Evolutionary conservation across 495 filamentous ascomycete species (phyloP).

Genomic region (Trichoderma reesei): DNA sequence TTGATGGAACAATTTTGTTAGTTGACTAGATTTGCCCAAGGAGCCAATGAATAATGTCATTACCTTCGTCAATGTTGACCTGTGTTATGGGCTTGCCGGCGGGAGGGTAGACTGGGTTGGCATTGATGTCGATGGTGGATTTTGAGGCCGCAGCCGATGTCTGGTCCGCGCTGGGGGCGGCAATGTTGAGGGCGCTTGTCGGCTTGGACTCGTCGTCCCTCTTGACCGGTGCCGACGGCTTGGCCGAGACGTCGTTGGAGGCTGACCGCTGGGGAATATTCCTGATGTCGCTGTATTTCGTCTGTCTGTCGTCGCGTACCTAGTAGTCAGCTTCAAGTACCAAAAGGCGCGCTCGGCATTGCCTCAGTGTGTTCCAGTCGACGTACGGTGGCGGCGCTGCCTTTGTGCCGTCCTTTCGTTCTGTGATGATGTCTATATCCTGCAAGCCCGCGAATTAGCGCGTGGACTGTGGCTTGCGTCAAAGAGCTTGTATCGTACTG

Average conservation of each 20-base stretch:
- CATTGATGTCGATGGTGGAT: conserved; percentile 75
- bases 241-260: conserved; percentile 37
- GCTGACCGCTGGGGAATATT: conserved; percentile 56
- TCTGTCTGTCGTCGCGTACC: conserved; percentile 23
- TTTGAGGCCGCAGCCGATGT: conserved; percentile 42
- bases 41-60: not conserved
- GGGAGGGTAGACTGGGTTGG: conserved; percentile 65
- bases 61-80: conserved; percentile 68
- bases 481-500: conserved; percentile 23
- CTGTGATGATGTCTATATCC: conserved; percentile 94
- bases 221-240: conserved; percentile 34
- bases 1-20: conserved; percentile 19
- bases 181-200: conserved; percentile 11
- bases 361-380: too few relatives aligned
- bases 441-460: conserved; percentile 23
- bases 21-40: conserved; percentile 5
- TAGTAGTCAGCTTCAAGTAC: not conserved
- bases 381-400: conserved; percentile 53
- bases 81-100: conserved; percentile 73
- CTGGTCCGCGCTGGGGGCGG: conserved; percentile 18
- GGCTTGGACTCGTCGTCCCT: conserved; percentile 26
- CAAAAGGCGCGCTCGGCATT: not conserved
- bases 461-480: not conserved
- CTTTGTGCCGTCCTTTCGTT: conserved; percentile 65
- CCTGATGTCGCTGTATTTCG: conserved; percentile 52